Percentiles rank a stretch among this genome's conserved stretches.
Evolutionary conservation across 352 stramenopile species (phyloP).

Genomic region (Aphanomyces astaci): DNA sequence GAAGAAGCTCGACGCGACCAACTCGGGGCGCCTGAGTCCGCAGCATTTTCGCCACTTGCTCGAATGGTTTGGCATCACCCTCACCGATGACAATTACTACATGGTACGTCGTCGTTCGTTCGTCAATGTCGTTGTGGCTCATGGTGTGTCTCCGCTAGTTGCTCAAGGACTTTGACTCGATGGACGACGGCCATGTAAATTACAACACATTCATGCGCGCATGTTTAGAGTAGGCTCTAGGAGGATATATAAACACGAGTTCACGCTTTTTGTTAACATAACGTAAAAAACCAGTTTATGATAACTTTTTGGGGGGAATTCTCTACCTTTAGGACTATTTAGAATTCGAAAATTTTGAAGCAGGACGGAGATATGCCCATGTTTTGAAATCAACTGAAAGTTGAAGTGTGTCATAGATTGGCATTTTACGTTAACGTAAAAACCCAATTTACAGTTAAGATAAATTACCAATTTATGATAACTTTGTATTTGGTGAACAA

Average conservation of each 20-base stretch:
- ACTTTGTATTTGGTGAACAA: no score
- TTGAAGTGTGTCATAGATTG: no score
- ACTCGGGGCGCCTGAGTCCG: constrained; percentile 40
- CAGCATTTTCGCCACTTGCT: constrained; percentile 66
- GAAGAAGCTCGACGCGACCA: constrained; percentile 52
- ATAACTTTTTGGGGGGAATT: no score
- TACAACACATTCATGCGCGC: constrained; percentile 70
- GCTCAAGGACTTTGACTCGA: constrained; percentile 55
- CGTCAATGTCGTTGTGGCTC: not conserved
- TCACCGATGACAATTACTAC: constrained; percentile 39
- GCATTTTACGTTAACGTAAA: no score
- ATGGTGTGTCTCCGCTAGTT: constrained; percentile 32
- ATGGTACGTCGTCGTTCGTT: not conserved
- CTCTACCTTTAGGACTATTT: no score
- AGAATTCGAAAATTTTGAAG: no score
- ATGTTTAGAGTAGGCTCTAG: constrained; percentile 43
- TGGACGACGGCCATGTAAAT: constrained; percentile 50
- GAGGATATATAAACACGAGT: no score
- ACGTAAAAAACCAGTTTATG: not conserved
- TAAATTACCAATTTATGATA: no score
- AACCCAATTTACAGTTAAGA: no score
- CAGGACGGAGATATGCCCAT: no score
- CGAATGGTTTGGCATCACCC: constrained; percentile 52
- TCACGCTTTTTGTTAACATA: no score
- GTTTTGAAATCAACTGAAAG: no score